Conservation (phyloP, 176 grass and related monocot species). For the Juncus effusus region DNA sequence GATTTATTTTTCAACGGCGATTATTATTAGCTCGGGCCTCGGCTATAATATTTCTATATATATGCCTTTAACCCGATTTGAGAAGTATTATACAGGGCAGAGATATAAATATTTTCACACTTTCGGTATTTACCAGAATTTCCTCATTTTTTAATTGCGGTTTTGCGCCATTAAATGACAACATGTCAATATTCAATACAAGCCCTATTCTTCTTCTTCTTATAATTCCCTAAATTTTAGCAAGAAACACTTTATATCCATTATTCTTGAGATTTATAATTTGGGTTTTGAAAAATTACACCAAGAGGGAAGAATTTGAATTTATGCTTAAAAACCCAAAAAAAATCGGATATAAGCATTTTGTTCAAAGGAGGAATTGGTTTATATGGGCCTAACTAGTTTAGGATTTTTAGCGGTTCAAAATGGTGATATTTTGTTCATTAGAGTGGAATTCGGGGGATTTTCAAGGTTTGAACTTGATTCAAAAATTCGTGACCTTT, state of each 20-base stretch:
- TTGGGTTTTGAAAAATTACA: constrained; percentile 33
- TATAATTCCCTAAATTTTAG: constrained; percentile 43
- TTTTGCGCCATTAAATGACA: constrained; percentile 59
- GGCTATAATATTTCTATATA: constrained; percentile 29
- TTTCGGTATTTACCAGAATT: constrained; percentile 55
- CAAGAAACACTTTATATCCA: constrained; percentile 50
- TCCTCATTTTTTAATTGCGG: constrained; percentile 64
- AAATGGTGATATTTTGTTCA: constrained; percentile 23
- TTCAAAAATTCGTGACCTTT: constrained; percentile 44
- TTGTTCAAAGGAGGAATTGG: constrained; percentile 35
- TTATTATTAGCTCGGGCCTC: constrained; percentile 18
- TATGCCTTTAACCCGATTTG: constrained; percentile 17
- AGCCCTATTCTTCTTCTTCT: constrained; percentile 49
- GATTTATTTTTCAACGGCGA: constrained; percentile 31
- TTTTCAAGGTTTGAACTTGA: constrained; percentile 29
- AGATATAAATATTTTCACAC: constrained; percentile 36
- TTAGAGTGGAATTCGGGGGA: constrained; percentile 47
- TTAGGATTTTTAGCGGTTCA: constrained; percentile 21
- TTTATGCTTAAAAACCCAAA: constrained; percentile 22
- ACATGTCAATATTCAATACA: constrained; percentile 47
- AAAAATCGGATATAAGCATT: constrained; percentile 47
- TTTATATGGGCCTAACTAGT: constrained; percentile 40
- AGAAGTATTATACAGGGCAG: constrained; percentile 39
- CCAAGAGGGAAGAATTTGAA: constrained; percentile 27
- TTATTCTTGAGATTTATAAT: constrained; percentile 32